Base-by-base conservation (phyloP, 306 rosid species). In the Inga leiocalycina region DNA sequence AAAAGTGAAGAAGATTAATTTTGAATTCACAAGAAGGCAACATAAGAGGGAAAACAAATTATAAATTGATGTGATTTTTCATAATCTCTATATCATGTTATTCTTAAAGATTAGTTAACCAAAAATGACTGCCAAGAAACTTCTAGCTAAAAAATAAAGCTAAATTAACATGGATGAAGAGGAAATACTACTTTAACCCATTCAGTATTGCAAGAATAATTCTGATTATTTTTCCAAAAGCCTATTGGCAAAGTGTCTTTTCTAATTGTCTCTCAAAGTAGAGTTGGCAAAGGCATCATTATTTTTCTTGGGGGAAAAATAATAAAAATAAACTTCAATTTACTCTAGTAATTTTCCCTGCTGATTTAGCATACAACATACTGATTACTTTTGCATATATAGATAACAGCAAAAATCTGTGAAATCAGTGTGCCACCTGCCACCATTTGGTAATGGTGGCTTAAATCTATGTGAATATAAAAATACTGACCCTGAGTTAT, bases 1-100 rank as follows among this genome's bases (percentile, higher is more conserved):
- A 80, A 66, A 76, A 81, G 67, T 61, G 68, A 88, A 22, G 27
- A 43, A 61, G 66, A 73, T 72, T 22, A 80, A 37, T 45, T 22
- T 59, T 9, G 13, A 37, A n/a, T 34, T 3, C 49, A 32, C 11
- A 56, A 56, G 10, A 57, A n/a, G 39, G 70, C 5, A 76, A 57
- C 22, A 39, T 24, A 41, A 10, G 2, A 39, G 7, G 5, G 39
- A 8, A 37, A 19, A 34, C 1, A 19, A 3, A 16, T 9, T 17
- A 1, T 32, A 34, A 8, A 10, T 16, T 74, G 27, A 22, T n/a
- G 16, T 4, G 11, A 35, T 27, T 12, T 75, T 4, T 34, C 32
- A 75, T 6, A 19, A 52, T 75, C 14, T 43, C 48, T 51, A 52
- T 11, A 11, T 19, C 5, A 51, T 35, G 46, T 17, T 54, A 52